Evolutionary conservation across 331 rosid species (phyloP).

Genomic region (Rosa hybrid): DNA sequence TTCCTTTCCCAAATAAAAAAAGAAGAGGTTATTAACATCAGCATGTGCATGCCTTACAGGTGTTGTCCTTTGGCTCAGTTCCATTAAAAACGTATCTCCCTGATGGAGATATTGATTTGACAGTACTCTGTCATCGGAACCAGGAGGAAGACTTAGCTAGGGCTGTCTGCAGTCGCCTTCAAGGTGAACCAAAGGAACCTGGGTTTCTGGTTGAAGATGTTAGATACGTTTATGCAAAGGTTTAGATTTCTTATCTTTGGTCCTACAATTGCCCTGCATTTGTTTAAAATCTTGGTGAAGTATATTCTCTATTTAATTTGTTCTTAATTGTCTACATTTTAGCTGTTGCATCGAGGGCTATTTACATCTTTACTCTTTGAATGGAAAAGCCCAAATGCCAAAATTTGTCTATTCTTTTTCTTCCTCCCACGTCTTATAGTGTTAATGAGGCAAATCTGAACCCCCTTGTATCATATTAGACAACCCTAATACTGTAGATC

Average conservation of each 20-base stretch:
- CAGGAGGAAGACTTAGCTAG: constrained; percentile 58
- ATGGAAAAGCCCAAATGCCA: neutral
- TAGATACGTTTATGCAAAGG: constrained; percentile 77
- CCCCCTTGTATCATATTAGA: neutral
- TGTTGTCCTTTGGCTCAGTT: constrained; percentile 81
- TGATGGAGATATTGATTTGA: constrained; percentile 93
- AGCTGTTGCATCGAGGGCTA: neutral
- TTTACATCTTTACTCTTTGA: neutral
- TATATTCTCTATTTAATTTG: neutral
- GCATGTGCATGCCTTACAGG: constrained; percentile 41
- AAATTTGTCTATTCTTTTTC: neutral
- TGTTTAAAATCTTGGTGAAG: neutral
- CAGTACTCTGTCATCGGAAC: constrained; percentile 54
- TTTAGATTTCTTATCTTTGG: constrained; percentile 24
- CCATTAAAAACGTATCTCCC: constrained; percentile 89
- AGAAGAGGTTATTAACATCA: neutral
- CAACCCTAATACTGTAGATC: neutral
- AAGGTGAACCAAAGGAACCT: constrained; percentile 38
- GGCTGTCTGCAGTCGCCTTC: constrained; percentile 52
- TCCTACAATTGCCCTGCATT: neutral
- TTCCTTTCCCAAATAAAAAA: neutral
- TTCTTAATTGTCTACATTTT: neutral
- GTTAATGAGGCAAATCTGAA: neutral
- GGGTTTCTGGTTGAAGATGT: constrained; percentile 71
- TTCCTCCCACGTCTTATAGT: neutral